Conservation (phyloP, 225 moss, liverwort and hornwort genomes). For the Straminergon stramineum region DNA sequence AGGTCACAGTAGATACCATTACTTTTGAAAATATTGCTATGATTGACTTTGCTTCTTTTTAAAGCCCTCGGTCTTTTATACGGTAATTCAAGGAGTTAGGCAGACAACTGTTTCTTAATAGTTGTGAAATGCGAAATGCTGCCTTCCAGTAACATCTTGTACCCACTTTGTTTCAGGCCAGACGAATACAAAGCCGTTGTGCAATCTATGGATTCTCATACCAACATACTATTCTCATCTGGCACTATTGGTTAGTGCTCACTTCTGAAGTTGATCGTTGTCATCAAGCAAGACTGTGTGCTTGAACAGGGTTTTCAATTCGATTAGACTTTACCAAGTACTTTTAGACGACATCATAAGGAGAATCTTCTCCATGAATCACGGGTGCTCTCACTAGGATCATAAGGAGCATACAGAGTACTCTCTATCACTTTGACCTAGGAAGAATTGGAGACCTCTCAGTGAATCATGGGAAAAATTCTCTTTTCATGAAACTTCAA, state of each 20-base stretch:
- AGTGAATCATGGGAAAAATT: background rate
- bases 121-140: background rate
- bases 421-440: background rate
- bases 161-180: constrained; percentile 32
- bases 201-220: constrained; percentile 26
- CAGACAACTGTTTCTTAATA: background rate
- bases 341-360: background rate
- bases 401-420: background rate
- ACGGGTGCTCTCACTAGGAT: background rate
- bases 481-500: background rate
- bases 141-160: background rate
- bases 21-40: background rate
- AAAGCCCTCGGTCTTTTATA: background rate
- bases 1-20: background rate
- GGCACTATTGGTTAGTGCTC: constrained; percentile 1
- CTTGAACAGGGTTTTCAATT: background rate
- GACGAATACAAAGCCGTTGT: constrained; percentile 60
- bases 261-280: background rate
- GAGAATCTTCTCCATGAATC: background rate
- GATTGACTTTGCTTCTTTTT: background rate
- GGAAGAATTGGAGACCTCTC: background rate
- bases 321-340: background rate
- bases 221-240: constrained; percentile 82
- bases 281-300: background rate
- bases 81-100: background rate